phyloP scores from a whole-genome alignment of 129 eudicot species.

The Centrapalus pauciflorus region DNA sequence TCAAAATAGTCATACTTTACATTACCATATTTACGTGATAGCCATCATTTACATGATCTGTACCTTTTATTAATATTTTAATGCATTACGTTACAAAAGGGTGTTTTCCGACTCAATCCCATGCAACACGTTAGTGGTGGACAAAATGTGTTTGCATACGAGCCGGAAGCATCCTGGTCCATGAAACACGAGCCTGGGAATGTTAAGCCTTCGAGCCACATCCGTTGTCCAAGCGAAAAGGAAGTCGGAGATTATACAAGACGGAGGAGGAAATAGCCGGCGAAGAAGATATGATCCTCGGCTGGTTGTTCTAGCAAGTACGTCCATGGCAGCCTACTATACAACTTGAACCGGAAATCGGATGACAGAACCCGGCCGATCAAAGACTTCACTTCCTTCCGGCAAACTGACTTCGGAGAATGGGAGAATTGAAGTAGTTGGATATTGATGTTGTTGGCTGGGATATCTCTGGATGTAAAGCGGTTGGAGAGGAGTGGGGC shows the following conservation, averaged over 20 bases:
- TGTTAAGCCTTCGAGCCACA: constrained; percentile 27
- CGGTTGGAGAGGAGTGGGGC: constrained; percentile 24
- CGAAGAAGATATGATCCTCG: constrained; percentile 21
- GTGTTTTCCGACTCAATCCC: constrained; percentile 4
- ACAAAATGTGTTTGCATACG: constrained; percentile 2
- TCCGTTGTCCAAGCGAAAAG: constrained; percentile 37
- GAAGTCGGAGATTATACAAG: constrained; percentile 42
- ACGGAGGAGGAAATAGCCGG: constrained; percentile 27
- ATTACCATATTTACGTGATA: no score
- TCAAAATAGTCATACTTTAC: no score
- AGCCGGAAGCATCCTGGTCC: constrained; percentile 41
- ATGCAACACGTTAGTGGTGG: not conserved
- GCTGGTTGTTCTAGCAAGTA: constrained; percentile 30
- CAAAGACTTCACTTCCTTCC: constrained; percentile 33
- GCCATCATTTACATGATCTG: no score
- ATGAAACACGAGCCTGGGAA: constrained; percentile 44
- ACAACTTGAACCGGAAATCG: not conserved
- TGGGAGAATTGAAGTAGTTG: constrained; percentile 26
- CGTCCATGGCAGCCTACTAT: constrained; percentile 22
- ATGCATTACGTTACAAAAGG: no score
- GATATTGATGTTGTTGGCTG: constrained; percentile 33
- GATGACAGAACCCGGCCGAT: constrained; percentile 16
- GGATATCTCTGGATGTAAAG: constrained; percentile 18
- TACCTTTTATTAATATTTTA: no score
- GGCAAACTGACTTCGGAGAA: constrained; percentile 37